Percentiles rank a stretch among this genome's conserved stretches.
These are phyloP conservation scores for Fraxinus angustifolia DNA, from an alignment of 305 asterid species.

Conservation along the genomic window DNA sequence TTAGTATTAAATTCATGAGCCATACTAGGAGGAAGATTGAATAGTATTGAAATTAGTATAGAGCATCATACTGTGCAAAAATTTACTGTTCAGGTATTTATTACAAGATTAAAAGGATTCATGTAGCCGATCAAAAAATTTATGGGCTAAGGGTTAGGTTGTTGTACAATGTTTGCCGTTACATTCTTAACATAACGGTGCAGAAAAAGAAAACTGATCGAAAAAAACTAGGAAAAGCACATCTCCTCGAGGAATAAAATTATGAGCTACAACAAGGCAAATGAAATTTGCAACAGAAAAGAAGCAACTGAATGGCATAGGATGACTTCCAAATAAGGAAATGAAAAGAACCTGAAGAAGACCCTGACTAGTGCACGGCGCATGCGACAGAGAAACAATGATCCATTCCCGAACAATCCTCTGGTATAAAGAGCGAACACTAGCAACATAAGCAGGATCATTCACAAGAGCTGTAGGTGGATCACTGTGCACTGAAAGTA, in stretches of 20 bases:
- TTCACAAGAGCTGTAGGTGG: conserved; percentile 84
- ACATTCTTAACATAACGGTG: neutral
- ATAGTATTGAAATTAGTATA: neutral
- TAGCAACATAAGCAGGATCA: conserved; percentile 93
- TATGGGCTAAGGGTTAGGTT: neutral
- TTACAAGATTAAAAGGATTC: neutral
- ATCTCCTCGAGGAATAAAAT: neutral
- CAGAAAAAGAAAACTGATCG: neutral
- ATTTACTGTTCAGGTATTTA: neutral
- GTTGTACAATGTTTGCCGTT: neutral
- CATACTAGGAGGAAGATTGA: neutral
- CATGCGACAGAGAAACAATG: conserved; percentile 85
- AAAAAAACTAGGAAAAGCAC: neutral
- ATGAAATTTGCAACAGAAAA: neutral
- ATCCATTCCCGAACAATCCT: conserved; percentile 94
- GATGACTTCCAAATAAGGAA: conserved; percentile 9
- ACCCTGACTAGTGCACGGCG: conserved; percentile 99
- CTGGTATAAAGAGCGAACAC: conserved; percentile 89
- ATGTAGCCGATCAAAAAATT: neutral
- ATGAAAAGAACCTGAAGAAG: conserved; percentile 84
- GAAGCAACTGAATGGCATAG: conserved; percentile 17
- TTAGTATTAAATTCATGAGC: neutral
- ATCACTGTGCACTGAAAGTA: conserved; percentile 84
- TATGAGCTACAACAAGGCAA: neutral
- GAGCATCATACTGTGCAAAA: neutral